A percentile compares a stretch with the other conserved stretches of the same genome.
Evolutionary conservation across 768 basidiomycete species (phyloP).

Genomic region (Suillus discolor): DNA sequence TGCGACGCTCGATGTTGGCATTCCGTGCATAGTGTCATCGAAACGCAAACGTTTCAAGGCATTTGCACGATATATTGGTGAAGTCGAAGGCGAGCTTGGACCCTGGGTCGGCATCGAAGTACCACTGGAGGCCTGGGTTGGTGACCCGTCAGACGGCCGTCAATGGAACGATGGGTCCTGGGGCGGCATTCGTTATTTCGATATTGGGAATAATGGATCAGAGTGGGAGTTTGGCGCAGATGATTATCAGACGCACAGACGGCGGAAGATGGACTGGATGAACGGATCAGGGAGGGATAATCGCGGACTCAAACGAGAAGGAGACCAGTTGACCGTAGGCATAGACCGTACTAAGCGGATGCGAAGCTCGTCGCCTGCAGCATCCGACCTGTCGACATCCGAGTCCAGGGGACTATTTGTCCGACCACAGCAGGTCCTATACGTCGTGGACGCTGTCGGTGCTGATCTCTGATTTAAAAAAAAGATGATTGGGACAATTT

Average conservation of each 20-base stretch:
- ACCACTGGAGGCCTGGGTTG: constrained; percentile 59
- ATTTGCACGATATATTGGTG: constrained; percentile 85
- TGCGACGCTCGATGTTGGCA: constrained; percentile 81
- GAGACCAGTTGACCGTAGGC: constrained; percentile 50
- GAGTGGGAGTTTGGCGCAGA: constrained; percentile 66
- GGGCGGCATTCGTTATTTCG: constrained; percentile 84
- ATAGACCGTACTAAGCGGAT: constrained; percentile 56
- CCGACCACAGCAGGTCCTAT: constrained; percentile 82
- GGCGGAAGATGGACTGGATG: constrained; percentile 42
- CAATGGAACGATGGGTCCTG: constrained; percentile 86
- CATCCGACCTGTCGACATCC: constrained; percentile 56
- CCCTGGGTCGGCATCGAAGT: constrained; percentile 94
- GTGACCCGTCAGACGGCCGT: constrained; percentile 57
- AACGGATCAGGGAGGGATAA: constrained; percentile 26
- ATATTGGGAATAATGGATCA: constrained; percentile 57
- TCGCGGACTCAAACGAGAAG: constrained; percentile 53
- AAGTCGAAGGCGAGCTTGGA: constrained; percentile 78
- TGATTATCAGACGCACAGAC: constrained; percentile 49
- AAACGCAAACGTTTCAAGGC: constrained; percentile 85
- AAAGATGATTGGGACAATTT: constrained; percentile 1
- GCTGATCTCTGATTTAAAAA: constrained; percentile 49
- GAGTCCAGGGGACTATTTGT: constrained; percentile 81
- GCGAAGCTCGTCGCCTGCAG: constrained; percentile 67
- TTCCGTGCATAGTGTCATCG: constrained; percentile 87
- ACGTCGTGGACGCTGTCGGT: constrained; percentile 83